Evolutionary conservation across 2,329 filamentous ascomycete species (phyloP), one percentile per base, ranked within the genome.

Genomic region (Coniochaeta ligniaria): DNA sequence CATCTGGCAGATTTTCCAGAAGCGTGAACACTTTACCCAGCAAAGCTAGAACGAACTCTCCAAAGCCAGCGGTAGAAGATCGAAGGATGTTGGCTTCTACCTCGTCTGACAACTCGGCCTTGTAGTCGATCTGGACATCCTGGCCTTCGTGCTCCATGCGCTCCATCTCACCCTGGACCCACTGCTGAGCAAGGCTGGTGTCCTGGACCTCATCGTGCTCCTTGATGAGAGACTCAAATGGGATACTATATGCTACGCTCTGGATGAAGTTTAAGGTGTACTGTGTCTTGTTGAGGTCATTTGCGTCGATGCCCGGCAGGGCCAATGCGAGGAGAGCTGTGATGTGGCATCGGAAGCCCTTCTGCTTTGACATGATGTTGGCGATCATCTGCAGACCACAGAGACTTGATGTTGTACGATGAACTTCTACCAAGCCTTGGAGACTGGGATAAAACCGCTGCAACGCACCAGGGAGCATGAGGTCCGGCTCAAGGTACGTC

Each of bases 391-490:
- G 93, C 62, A 99, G 79, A 47, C 94, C 91, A 69, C 94, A 90
- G 61, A 99, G 83, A 61, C 94, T 97, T 0, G 95, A 96, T 6
- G 93, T 94, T 2, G 95, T 99, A 59, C 95, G 86, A 76, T 99
- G 95, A 3, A 99, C 95, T 74, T 99, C 95, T 4, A 99, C 95
- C 59, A 99, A 79, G 0, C 96, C 96, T 73, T 99, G 95, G 74
- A 99, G 86, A 66, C 94, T 96, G 12, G 95, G 95, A 70, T 99
- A 99, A 70, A 99, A 98, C 63, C 95, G 85, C 74, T 99, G 95
- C 61, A 99, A 75, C 28, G 95, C 94, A 47, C 96, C 95, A 0
- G 95, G 95, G 1, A 99, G 80, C 62, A 99, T 94, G 67, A 98
- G 80, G 66, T 92, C 88, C 0, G 95, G 96, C 72, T 99, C 94